These are phyloP conservation scores for Ascochyta pisi DNA, from an alignment of 2,329 filamentous ascomycete species.

Conservation along the genomic window DNA sequence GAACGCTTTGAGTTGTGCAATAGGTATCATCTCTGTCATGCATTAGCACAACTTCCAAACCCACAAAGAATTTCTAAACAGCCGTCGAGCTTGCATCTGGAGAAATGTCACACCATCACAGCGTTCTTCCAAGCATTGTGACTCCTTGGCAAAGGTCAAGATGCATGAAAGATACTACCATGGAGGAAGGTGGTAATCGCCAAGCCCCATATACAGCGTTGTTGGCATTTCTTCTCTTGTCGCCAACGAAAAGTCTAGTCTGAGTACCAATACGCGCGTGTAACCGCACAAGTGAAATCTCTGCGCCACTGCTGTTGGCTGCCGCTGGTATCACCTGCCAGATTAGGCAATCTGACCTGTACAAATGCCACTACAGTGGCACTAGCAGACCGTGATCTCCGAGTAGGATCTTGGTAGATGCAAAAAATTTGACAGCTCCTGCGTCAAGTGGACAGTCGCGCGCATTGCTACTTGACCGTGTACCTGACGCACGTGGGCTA, in stretches of 20 bases:
- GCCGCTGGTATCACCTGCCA: slow-evolving; percentile 13
- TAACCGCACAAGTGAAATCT: slow-evolving; percentile 15
- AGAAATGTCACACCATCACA: neutral
- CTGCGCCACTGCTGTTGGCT: slow-evolving; percentile 1
- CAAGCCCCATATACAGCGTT: slow-evolving; percentile 3
- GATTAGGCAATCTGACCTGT: slow-evolving; percentile 1
- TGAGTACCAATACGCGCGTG: slow-evolving; percentile 6
- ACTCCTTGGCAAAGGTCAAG: slow-evolving; percentile 2
- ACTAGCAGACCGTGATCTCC: slow-evolving; percentile 16
- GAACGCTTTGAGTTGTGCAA: neutral
- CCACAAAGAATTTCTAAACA: neutral
- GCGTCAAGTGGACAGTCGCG: neutral
- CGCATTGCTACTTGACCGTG: neutral
- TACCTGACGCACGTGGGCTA: slow-evolving; percentile 16
- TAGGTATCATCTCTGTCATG: neutral
- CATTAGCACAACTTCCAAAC: neutral
- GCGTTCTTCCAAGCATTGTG: neutral
- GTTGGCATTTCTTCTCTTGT: neutral
- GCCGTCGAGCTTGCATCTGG: neutral
- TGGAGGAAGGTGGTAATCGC: slow-evolving; percentile 10
- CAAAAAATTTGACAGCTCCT: neutral
- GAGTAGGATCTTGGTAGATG: slow-evolving; percentile 1
- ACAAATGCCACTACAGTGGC: neutral
- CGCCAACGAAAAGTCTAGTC: neutral
- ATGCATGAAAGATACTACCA: neutral